Evolutionary conservation across 129 eudicot species (phyloP), one percentile per base, ranked within the genome.

Genomic region (Flaveria trinervia): DNA sequence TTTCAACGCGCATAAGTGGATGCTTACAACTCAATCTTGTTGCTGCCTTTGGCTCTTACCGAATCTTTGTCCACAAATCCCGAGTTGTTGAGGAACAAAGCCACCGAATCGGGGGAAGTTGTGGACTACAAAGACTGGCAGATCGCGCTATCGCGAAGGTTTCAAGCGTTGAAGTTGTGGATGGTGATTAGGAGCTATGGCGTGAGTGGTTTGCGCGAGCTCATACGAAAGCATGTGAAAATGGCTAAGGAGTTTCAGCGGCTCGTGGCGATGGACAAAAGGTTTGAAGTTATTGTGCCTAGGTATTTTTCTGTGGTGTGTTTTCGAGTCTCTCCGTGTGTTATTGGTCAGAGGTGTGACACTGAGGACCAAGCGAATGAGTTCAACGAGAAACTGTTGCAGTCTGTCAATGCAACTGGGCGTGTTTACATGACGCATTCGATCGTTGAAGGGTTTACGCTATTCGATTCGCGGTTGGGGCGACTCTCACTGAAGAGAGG

Each of bases 1-100:
- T 48, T 61, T 76, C 4, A 66, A 65, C 12, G 68, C 82, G 4
- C 85, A 82, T 61, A 82, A 82, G 54, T 82, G 85, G 85, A n/a
- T 82, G 36, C 48, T 82, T 1, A 82, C 75, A 15, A 7, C 25
- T 9, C 39, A 61, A 0, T 73, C 70, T 45, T 76, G 85, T 46
- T 76, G 81, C 25, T 82, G 85, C 78, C 73, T 82, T 20, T 82
- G 77, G 17, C 59, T 20, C 73, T 82, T 28, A 55, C 67, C 9
- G 30, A 48, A 4, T 57, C 72, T 12, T 72, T 82, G 17, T 57
- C 68, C 0, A 75, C 81, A 7, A 51, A 70, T 22, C 57, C 85
- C 0, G 85, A 76, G 68, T 28, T 57, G 16, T 41, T 82, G 41
- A 75, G 50, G 44, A 75, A 82, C 22, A 9, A 66, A 39, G 51